Evolutionary conservation across 2,329 filamentous ascomycete genomes (phyloP).

Genomic region (Drechmeria coniospora): DNA sequence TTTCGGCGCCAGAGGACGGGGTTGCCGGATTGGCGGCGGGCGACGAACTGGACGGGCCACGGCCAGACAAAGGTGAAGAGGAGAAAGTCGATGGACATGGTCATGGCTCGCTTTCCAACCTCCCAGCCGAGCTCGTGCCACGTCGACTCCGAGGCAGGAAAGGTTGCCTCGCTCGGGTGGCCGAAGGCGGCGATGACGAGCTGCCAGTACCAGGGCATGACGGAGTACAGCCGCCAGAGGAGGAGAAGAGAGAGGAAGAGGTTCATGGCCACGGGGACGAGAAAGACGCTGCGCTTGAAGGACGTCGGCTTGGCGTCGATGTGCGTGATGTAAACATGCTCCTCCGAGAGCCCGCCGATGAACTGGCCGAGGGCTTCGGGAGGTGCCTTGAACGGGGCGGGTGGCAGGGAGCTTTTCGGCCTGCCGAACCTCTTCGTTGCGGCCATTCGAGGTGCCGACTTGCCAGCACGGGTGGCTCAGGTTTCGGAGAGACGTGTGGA

Average conservation of each 20-base stretch:
- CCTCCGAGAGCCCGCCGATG: constrained; percentile 46
- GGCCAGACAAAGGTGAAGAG: constrained; percentile 53
- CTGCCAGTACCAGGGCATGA: constrained; percentile 57
- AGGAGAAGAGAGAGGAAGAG: constrained; percentile 48
- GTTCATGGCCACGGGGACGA: constrained; percentile 67
- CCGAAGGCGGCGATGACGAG: constrained; percentile 51
- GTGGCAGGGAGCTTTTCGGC: constrained; percentile 23
- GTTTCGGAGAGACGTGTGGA: no score
- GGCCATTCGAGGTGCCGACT: no score
- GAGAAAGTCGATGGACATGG: constrained; percentile 60
- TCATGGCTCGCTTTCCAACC: constrained; percentile 42
- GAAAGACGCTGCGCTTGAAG: constrained; percentile 72
- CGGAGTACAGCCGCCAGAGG: constrained; percentile 50
- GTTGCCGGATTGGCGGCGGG: constrained; percentile 39
- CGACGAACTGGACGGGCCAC: constrained; percentile 60
- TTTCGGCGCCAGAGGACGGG: constrained; percentile 59
- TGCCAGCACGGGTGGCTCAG: no score
- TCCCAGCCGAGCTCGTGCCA: constrained; percentile 41
- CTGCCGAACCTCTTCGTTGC: constrained; percentile 18
- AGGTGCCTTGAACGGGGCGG: constrained; percentile 52
- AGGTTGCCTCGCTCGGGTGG: constrained; percentile 48
- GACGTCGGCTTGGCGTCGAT: constrained; percentile 54
- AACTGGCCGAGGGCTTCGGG: constrained; percentile 50
- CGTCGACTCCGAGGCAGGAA: constrained; percentile 40
- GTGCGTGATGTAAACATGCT: constrained; percentile 72